Percentiles rank a stretch among this genome's conserved stretches.
phyloP scores from a whole-genome alignment of 345 rosid species.

The Hypericum androsaemum region DNA sequence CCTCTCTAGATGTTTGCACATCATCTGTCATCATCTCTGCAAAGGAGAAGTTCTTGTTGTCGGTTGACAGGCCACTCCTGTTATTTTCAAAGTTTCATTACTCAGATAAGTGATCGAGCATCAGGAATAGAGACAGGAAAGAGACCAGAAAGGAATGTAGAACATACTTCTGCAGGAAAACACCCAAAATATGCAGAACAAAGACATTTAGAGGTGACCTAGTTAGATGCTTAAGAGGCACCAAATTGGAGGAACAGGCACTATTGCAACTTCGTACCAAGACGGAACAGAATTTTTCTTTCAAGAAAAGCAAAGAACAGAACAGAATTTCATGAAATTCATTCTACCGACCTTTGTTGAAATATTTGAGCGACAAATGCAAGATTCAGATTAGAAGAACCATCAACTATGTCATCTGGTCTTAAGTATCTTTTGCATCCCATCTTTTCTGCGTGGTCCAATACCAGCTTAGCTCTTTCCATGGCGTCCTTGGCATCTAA shows the following conservation, averaged over 20 bases:
- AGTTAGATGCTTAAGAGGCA: too few species aligned
- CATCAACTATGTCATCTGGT: slow-evolving; percentile 75
- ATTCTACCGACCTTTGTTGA: slow-evolving; percentile 54
- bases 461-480: slow-evolving; percentile 68
- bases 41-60: slow-evolving; percentile 54
- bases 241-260: too few species aligned
- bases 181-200: too few species aligned
- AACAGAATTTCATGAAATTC: background rate
- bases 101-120: too few species aligned
- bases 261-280: too few species aligned
- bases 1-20: slow-evolving; percentile 70
- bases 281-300: too few species aligned
- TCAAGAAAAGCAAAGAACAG: background rate
- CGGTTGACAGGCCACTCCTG: slow-evolving; percentile 79
- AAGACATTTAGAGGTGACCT: too few species aligned
- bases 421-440: slow-evolving; percentile 71
- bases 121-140: too few species aligned
- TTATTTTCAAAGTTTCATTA: slow-evolving; percentile 11
- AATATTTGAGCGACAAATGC: slow-evolving; percentile 88
- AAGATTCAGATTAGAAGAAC: slow-evolving; percentile 78
- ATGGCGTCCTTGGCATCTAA: slow-evolving; percentile 53
- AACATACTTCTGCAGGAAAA: too few species aligned
- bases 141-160: too few species aligned
- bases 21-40: slow-evolving; percentile 95
- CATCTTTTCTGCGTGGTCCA: slow-evolving; percentile 79